Base-by-base conservation (phyloP, 164 flowering plant species). In the Stephania cephalantha region DNA sequence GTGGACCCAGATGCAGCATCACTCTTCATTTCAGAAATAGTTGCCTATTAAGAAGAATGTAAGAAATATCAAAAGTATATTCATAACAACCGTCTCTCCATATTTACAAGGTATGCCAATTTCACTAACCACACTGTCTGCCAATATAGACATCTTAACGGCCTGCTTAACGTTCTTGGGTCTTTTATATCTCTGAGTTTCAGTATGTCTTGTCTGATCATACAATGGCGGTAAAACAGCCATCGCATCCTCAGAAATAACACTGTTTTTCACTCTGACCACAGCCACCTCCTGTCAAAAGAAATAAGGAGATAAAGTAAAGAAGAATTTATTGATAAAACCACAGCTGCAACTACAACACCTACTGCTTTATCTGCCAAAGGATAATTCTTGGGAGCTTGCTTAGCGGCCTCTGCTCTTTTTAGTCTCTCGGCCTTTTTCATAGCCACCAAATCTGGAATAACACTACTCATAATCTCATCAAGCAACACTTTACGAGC, bases 401-500 rank as follows among this genome's bases (percentile, higher is more conserved):
- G 83, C 79, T 78, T 73, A 25, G 69, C 69, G 10, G 78, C 46
- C 69, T 88, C 90, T 72, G 74, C 58, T 82, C 83, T 87, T 17
- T 58, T 70, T 75, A 79, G 82, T 75, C 76, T 85, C 71, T 84
- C 83, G 72, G 81, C 76, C 84, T 87, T 96, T 83, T 85, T 92
- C 42, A 45, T 15, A 68, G 87, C 82, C 76, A 80, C 73, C 77
- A 78, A 84, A 13, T 94, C 97, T 50, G 89, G 82, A 64, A 91
- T 86, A 31, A 88, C 71, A 71, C 73, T 81, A 74, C 91, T 83
- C 72, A 94, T 84, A 46, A 96, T 91, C 82, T 94, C 98, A 82
- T 96, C 98, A 5, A 96, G 81, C 50, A 93, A 50, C 78, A 89
- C 85, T 68, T 90, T 87, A 30, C 94, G 94, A 63, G 97, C 89